phyloP scores from a whole-genome alignment of 73 alveolate genomes.

The Paramecium biaurelia region DNA sequence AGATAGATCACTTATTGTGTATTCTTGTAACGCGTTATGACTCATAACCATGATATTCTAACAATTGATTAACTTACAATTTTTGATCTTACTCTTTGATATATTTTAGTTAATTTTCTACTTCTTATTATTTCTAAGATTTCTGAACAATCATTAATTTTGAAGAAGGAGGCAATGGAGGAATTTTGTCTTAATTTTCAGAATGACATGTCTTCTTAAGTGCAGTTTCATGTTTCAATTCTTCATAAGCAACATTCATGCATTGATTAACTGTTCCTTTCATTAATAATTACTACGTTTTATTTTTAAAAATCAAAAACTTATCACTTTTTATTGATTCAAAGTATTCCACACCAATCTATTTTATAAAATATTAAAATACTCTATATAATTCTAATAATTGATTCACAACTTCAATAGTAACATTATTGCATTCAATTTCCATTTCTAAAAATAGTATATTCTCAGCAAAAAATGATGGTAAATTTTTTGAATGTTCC shows the following conservation, averaged over 20 bases:
- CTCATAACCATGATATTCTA: constrained; percentile 29
- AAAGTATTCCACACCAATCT: constrained; percentile 61
- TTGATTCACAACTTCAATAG: constrained; percentile 33
- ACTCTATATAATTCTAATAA: constrained; percentile 54
- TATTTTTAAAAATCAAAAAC: constrained; percentile 53
- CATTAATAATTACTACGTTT: constrained; percentile 45
- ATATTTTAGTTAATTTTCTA: not conserved
- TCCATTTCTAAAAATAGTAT: constrained; percentile 52
- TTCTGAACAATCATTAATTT: not conserved
- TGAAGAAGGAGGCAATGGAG: not conserved
- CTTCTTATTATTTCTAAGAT: not conserved
- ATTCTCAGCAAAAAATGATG: constrained; percentile 52
- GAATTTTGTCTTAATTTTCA: not conserved
- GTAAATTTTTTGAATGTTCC: constrained; percentile 43
- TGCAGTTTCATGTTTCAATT: not conserved
- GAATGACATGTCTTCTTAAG: not conserved
- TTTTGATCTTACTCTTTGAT: not conserved
- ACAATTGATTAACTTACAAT: not conserved
- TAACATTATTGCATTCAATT: constrained; percentile 49
- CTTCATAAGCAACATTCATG: constrained; percentile 36
- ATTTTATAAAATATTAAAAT: not conserved
- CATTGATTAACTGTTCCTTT: constrained; percentile 33
- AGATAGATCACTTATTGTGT: not conserved
- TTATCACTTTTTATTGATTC: constrained; percentile 60
- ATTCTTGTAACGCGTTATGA: not conserved